A percentile compares a stretch with the other conserved stretches of the same genome.
Conservation (phyloP, 495 filamentous ascomycete species). For the Xylaria nigripes region DNA sequence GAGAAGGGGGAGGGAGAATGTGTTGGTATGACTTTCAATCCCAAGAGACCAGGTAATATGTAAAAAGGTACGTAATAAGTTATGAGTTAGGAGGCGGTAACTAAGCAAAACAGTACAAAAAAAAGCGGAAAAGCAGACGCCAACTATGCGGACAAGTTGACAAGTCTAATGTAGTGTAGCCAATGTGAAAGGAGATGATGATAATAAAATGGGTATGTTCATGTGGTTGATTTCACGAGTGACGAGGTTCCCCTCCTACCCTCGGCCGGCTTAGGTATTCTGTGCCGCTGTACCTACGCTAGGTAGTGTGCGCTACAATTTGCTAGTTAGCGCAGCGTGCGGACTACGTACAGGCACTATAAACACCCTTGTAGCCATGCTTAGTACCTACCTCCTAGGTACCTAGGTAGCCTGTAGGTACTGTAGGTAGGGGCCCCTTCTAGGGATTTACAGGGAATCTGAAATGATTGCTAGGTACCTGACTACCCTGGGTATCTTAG, state of each 20-base stretch:
- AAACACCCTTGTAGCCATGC: not conserved
- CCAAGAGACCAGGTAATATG: not conserved
- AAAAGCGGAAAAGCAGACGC: not conserved
- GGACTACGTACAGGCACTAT: not conserved
- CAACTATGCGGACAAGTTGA: not conserved
- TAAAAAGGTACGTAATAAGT: not conserved
- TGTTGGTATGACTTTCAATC: not conserved
- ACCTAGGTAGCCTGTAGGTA: no score
- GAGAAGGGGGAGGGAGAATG: not conserved
- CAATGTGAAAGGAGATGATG: not conserved
- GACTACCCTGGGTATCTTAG: no score
- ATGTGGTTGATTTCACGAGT: conserved; percentile 1
- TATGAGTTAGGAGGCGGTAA: not conserved
- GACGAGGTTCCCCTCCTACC: conserved; percentile 7
- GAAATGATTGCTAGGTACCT: no score
- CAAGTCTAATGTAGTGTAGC: not conserved
- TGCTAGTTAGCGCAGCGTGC: not conserved
- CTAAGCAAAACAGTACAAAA: not conserved
- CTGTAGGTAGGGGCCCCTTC: no score
- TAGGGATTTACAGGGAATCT: no score
- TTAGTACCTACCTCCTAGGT: no score
- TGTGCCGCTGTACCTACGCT: not conserved
- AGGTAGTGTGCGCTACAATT: not conserved
- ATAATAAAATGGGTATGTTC: not conserved
- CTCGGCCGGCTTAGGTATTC: not conserved